Evolutionary conservation across 2,329 filamentous ascomycete genomes (phyloP), one percentile per base, ranked within the genome.

Genomic region (Talaromyces verruculosus): DNA sequence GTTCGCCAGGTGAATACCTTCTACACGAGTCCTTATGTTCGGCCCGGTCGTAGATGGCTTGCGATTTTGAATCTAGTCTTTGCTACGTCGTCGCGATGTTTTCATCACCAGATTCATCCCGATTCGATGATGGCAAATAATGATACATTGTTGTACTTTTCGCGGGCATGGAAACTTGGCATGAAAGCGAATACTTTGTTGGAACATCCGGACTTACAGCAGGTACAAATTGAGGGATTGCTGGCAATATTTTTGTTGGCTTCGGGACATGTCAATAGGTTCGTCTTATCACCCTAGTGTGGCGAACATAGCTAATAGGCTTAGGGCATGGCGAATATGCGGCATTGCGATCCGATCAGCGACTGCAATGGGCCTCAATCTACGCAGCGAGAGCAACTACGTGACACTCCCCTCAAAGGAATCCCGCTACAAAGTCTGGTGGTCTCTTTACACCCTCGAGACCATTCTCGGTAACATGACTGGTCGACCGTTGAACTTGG

Each of bases 51-150:
- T 51, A 73, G 74, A 65, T 80, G 78, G 78, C 70, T 81, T 55
- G 78, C 79, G 10, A 76, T 81, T 30, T 68, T 82, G 49, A 81
- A 82, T 65, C 63, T 82, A 30, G 75, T 82, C 17, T 81, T 82
- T 69, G 80, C 80, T 25, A 79, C 82, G 61, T 76, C 76, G 19
- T 75, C 77, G 28, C 76, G 73, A 68, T 75, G 79, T 65, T 73
- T 72, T 4, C 41, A 66, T 6, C 71, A 74, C 28, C 70, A 78
- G 8, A 67, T 74, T 28, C 71, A 76, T 47, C 69, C 70, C 30
- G 69, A 71, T 3, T 71, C 69, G 49, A 69, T 70, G 37, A 70
- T 69, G 7, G 70, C 74, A 22, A 67, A 71, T 33, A 72, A 76
- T 35, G 78, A 80, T 60, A 76, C 79, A 51, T 65, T 76, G 35